Evolutionary conservation across 2,329 filamentous ascomycete genomes (phyloP).

Genomic region (Pseudogymnoascus sp.): DNA sequence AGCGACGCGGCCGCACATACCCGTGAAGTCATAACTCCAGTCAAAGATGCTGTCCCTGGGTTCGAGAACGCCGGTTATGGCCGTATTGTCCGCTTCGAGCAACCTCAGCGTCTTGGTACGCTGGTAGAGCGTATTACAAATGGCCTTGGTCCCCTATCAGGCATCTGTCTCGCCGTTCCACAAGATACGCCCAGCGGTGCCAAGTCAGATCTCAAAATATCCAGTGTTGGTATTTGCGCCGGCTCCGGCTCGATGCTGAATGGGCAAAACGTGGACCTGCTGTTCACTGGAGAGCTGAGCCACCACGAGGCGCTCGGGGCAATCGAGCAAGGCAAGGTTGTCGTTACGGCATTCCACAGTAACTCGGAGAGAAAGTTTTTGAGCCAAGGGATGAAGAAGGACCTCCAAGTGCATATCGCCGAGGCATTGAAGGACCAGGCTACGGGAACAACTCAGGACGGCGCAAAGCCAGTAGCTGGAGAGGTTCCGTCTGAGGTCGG

Average conservation of each 20-base stretch:
- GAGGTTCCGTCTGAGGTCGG: neutral
- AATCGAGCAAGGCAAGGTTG: conserved; percentile 72
- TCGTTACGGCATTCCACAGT: conserved; percentile 83
- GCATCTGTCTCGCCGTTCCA: conserved; percentile 25
- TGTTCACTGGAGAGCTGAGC: conserved; percentile 87
- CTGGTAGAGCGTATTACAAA: conserved; percentile 21
- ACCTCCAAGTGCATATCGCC: conserved; percentile 52
- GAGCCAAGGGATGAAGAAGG: conserved; percentile 57
- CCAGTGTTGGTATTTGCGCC: conserved; percentile 76
- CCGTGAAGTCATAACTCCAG: conserved; percentile 22
- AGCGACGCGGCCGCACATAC: conserved; percentile 9
- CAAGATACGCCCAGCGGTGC: conserved; percentile 18
- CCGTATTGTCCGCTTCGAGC: conserved; percentile 24
- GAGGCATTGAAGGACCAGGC: conserved; percentile 44
- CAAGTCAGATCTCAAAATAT: conserved; percentile 37
- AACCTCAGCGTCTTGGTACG: conserved; percentile 19
- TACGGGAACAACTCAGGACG: conserved; percentile 23
- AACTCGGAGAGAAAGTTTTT: conserved; percentile 88
- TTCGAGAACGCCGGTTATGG: conserved; percentile 28
- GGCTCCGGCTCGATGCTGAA: conserved; percentile 73
- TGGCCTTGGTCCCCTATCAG: conserved; percentile 16
- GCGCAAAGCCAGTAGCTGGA: conserved; percentile 22
- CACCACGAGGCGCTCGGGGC: conserved; percentile 88
- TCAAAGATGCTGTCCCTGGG: conserved; percentile 18
- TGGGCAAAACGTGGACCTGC: conserved; percentile 61